Base-by-base conservation (phyloP, 768 basidiomycete species). In the Fomitopsis pulvina region DNA sequence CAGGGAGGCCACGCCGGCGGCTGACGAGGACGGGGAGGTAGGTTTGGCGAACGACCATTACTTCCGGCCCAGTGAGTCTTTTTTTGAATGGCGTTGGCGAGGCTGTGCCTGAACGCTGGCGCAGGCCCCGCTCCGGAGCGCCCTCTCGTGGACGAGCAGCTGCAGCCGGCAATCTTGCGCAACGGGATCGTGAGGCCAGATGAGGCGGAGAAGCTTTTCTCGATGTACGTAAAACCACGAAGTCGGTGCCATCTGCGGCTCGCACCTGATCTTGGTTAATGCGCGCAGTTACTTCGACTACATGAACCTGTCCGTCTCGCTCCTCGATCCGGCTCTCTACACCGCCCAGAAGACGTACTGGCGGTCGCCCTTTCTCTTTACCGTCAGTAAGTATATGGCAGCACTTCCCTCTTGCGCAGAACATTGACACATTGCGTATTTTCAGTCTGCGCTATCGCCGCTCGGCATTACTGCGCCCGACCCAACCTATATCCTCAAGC, bases 301-400 rank as follows among this genome's bases (percentile, higher is more conserved):
- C 56, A 88, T 92, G 78, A 91, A 91, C 58, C 69, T 79, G 7
- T 89, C 87, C 0, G 68, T 89, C 18, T 91, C 84, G 2, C 63
- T 95, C 22, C 70, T 95, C 20, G 92, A 94, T 57, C 84, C 86
- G 9, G 75, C 78, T 27, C 75, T 95, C 20, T 93, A 97, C 62
- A 92, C 90, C 0, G 85, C 92, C 4, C 84, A 85, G 47, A 77
- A 74, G 55, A 87, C 88, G 1, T 85, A 82, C 55, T 81, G 82
- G 66, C 80, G 93, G 20, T 90, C 86, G 58, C 90, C 92, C 2
- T 95, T 95, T 71, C 66, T 97, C 30, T 92, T 95, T 67, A 94
- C 93, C 27, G 89, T 92, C 51, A 79, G 88, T 91, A 58, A 78
- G 82, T 80, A 55, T 40, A 26, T 7, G 45, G 4, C 22, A 12